These are phyloP conservation scores for Phanerochaete carnosa DNA, from an alignment of 768 basidiomycete species.

Conservation along the genomic window DNA sequence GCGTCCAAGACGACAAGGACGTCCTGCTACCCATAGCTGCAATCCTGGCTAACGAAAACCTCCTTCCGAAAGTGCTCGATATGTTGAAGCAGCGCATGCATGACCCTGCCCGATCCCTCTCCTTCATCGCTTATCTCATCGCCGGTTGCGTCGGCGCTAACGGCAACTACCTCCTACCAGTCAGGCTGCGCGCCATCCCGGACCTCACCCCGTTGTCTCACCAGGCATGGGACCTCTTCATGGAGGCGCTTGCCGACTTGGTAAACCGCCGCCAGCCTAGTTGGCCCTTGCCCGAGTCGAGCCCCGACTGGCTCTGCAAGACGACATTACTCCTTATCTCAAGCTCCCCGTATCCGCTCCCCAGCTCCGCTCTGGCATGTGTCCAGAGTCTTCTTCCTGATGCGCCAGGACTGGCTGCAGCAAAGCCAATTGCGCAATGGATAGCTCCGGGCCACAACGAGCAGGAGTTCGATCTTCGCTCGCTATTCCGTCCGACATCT, in stretches of 20 bases:
- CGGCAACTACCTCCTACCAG: neutral
- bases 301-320: no score
- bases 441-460: neutral
- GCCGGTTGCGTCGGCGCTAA: neutral
- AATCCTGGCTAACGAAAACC: neutral
- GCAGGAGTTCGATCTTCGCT: no score
- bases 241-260: neutral
- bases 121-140: neutral
- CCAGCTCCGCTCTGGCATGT: neutral
- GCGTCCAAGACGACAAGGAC: neutral
- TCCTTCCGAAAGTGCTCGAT: neutral
- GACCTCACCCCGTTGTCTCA: no score
- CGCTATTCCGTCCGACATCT: no score
- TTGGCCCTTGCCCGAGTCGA: no score
- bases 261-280: neutral
- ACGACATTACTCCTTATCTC: no score
- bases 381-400: neutral
- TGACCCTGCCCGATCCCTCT: neutral
- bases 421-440: neutral
- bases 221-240: no score
- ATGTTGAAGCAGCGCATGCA: neutral
- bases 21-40: neutral
- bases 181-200: no score
- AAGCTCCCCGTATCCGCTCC: neutral
- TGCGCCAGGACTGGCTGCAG: neutral